phyloP scores from a whole-genome alignment of 805 yeast species.

The Candida piceae region DNA sequence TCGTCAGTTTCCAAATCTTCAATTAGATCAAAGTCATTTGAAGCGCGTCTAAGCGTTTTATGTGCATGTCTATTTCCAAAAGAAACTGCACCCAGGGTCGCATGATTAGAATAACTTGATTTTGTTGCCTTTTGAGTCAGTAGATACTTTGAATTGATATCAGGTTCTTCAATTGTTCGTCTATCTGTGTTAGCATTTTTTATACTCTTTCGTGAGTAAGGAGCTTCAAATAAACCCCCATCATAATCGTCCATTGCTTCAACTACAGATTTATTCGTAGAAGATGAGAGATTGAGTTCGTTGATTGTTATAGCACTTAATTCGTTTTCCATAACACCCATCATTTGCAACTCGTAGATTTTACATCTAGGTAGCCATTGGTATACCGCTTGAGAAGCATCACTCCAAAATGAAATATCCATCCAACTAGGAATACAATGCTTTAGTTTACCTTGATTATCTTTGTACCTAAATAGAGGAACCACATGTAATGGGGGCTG shows the following conservation, averaged over 20 bases:
- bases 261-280: slow-evolving; percentile 35
- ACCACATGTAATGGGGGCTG: slow-evolving; percentile 91
- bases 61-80: background rate
- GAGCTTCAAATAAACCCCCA: slow-evolving; percentile 39
- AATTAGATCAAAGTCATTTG: background rate
- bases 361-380: slow-evolving; percentile 94
- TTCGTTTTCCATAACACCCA: slow-evolving; percentile 95
- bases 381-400: slow-evolving; percentile 38
- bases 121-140: slow-evolving; percentile 1
- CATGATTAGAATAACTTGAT: background rate
- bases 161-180: background rate
- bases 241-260: slow-evolving; percentile 73
- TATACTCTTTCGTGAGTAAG: background rate
- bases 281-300: slow-evolving; percentile 38
- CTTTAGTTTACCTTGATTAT: slow-evolving; percentile 42
- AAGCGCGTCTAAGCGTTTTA: background rate
- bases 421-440: slow-evolving; percentile 94
- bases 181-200: background rate
- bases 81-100: background rate
- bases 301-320: slow-evolving; percentile 63
- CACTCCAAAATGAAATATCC: slow-evolving; percentile 87
- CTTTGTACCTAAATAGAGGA: slow-evolving; percentile 76
- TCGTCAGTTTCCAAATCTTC: too few species aligned
- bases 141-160: background rate
- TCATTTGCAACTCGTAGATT: slow-evolving; percentile 94